Conservation (phyloP, 1,284 basidiomycete genomes). For the Naganishia sp. region DNA sequence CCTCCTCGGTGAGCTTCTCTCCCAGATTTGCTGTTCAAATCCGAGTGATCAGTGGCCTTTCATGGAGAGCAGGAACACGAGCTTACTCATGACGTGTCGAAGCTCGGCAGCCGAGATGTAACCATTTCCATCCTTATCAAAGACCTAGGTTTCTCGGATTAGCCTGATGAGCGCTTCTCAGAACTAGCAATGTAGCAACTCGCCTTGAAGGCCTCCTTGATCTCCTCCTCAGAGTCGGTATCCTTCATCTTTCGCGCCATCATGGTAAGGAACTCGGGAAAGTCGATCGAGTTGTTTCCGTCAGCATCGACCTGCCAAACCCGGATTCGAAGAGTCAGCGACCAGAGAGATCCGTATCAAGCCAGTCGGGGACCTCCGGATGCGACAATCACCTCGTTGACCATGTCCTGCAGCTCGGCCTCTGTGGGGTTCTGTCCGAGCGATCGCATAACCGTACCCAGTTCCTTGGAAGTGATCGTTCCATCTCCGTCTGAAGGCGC, state of each 20-base stretch:
- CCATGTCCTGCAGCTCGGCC: constrained; percentile 94
- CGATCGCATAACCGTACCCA: constrained; percentile 90
- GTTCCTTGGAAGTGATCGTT: constrained; percentile 92
- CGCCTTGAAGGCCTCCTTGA: constrained; percentile 63
- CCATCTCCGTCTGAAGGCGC: constrained; percentile 78
- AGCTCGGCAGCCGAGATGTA: constrained; percentile 69
- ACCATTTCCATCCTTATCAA: constrained; percentile 67
- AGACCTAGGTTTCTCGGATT: constrained; percentile 51
- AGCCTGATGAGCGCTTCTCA: not conserved
- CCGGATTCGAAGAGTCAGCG: not conserved
- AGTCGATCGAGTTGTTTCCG: constrained; percentile 87
- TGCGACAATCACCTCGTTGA: constrained; percentile 70
- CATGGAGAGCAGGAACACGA: no score
- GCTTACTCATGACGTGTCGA: constrained; percentile 86
- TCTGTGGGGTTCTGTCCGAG: constrained; percentile 88
- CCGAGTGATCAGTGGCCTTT: not conserved
- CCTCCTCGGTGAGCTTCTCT: constrained; percentile 87
- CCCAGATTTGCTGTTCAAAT: constrained; percentile 60
- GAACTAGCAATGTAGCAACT: constrained; percentile 5
- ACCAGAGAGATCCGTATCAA: not conserved
- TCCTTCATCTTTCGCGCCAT: constrained; percentile 97
- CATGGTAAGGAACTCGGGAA: constrained; percentile 91
- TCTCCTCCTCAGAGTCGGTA: constrained; percentile 75
- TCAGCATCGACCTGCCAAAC: constrained; percentile 59
- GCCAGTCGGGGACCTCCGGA: no score